Evolutionary conservation across 805 yeast genomes (phyloP).

Genomic region (Kregervanrija fluxuum): DNA sequence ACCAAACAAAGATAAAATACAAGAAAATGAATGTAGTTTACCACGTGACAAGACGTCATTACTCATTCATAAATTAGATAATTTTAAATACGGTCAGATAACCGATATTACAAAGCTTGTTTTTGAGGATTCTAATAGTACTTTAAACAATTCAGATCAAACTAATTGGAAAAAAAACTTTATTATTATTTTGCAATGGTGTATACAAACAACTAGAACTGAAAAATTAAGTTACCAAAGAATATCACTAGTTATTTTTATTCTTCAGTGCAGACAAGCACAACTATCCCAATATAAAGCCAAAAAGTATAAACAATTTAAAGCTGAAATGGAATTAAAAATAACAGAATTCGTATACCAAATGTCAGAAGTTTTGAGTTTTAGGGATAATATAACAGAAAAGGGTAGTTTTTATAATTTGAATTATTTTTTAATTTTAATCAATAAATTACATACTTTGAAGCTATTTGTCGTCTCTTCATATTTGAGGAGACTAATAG

Average conservation of each 20-base stretch:
- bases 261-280: constrained; percentile 18
- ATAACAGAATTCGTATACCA: constrained; percentile 27
- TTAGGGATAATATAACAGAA: constrained; percentile 8
- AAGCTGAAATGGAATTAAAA: constrained; percentile 24
- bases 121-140: constrained; percentile 17
- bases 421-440: constrained; percentile 34
- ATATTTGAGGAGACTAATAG: constrained; percentile 73
- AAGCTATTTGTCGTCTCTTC: constrained; percentile 51
- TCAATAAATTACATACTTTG: constrained; percentile 41
- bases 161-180: constrained; percentile 22
- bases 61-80: constrained; percentile 24
- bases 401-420: constrained; percentile 15
- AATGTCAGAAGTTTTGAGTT: constrained; percentile 23
- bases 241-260: constrained; percentile 19
- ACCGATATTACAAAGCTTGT: constrained; percentile 15
- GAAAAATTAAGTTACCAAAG: constrained; percentile 11
- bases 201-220: constrained; percentile 20
- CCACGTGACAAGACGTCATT: constrained; percentile 12
- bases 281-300: constrained; percentile 16
- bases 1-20: neutral
- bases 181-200: constrained; percentile 23
- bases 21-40: neutral
- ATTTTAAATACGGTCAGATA: constrained; percentile 13
- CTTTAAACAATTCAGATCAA: neutral
- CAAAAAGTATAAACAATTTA: constrained; percentile 20